Evolutionary conservation across 2,329 filamentous ascomycete species (phyloP).

Genomic region (Colletotrichum plurivorum): DNA sequence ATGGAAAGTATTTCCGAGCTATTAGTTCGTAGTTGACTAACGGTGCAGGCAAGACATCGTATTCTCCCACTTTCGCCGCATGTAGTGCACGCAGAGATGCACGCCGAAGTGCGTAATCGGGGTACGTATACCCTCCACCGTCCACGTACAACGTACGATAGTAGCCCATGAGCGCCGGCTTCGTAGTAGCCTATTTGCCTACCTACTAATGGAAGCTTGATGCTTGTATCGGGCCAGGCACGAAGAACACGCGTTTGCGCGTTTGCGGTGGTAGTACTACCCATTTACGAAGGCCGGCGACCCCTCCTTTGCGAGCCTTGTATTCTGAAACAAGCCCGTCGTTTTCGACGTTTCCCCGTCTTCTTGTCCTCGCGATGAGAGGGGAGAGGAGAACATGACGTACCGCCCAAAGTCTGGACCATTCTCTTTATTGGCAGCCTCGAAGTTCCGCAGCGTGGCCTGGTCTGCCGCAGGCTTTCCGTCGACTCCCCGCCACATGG

Average conservation of each 20-base stretch:
- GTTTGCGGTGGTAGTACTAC: slow-evolving; percentile 2
- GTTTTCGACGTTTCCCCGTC: slow-evolving; percentile 11
- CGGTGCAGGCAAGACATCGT: neutral
- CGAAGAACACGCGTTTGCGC: slow-evolving; percentile 25
- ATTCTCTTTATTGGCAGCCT: slow-evolving; percentile 6
- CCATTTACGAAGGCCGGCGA: neutral
- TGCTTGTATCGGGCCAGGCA: slow-evolving; percentile 13
- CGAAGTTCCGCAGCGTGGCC: slow-evolving; percentile 5
- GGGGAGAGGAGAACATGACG: slow-evolving; percentile 1
- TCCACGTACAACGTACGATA: neutral
- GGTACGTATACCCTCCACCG: neutral
- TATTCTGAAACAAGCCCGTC: slow-evolving; percentile 19
- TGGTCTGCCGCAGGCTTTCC: neutral
- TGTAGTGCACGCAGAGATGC: neutral
- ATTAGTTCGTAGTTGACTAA: neutral
- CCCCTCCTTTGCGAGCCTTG: neutral
- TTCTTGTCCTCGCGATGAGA: neutral
- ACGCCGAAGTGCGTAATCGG: neutral
- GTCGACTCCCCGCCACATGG: slow-evolving; percentile 11
- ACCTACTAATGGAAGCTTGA: slow-evolving; percentile 1
- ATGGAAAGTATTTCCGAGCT: neutral
- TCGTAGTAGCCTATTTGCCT: slow-evolving; percentile 3
- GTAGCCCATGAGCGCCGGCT: neutral
- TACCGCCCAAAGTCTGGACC: slow-evolving; percentile 3
- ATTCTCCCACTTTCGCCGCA: neutral